phyloP scores from a whole-genome alignment of 2,329 filamentous ascomycete genomes.

The Teratosphaeria destructans region DNA sequence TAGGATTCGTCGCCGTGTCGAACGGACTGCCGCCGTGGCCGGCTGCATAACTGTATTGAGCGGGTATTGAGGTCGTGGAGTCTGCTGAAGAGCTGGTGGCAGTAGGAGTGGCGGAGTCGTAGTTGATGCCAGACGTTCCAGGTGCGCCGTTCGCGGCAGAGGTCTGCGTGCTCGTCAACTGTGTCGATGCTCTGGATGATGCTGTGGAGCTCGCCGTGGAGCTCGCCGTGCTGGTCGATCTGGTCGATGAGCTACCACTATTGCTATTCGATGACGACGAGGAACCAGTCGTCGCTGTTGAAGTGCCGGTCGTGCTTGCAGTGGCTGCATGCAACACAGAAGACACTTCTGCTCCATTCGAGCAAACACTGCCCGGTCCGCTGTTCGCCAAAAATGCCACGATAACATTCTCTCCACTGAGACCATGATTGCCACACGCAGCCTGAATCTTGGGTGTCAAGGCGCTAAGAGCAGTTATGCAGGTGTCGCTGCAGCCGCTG shows the following conservation, averaged over 20 bases:
- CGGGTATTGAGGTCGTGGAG: slow-evolving; percentile 2
- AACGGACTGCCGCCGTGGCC: slow-evolving; percentile 39
- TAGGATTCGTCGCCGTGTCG: slow-evolving; percentile 17
- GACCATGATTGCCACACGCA: slow-evolving; percentile 22
- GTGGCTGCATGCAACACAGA: neutral
- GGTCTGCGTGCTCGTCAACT: neutral
- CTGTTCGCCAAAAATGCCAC: slow-evolving; percentile 32
- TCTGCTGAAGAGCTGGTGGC: neutral
- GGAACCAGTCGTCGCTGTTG: slow-evolving; percentile 3
- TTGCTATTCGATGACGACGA: slow-evolving; percentile 1
- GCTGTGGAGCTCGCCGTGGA: slow-evolving; percentile 3
- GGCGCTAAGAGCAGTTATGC: slow-evolving; percentile 30
- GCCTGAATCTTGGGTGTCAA: slow-evolving; percentile 25
- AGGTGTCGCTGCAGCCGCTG: slow-evolving; percentile 30
- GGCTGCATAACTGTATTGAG: slow-evolving; percentile 18
- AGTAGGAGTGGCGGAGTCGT: neutral
- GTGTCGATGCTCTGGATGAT: neutral
- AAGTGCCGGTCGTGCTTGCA: slow-evolving; percentile 2
- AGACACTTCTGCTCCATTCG: slow-evolving; percentile 8
- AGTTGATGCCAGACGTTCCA: neutral
- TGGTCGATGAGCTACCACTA: slow-evolving; percentile 5
- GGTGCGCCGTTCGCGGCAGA: neutral
- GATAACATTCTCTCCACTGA: slow-evolving; percentile 31
- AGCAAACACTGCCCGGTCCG: slow-evolving; percentile 31
- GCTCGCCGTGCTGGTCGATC: slow-evolving; percentile 8